Conservation (phyloP, 2,329 filamentous ascomycete genomes). For the Penicillium hordei region DNA sequence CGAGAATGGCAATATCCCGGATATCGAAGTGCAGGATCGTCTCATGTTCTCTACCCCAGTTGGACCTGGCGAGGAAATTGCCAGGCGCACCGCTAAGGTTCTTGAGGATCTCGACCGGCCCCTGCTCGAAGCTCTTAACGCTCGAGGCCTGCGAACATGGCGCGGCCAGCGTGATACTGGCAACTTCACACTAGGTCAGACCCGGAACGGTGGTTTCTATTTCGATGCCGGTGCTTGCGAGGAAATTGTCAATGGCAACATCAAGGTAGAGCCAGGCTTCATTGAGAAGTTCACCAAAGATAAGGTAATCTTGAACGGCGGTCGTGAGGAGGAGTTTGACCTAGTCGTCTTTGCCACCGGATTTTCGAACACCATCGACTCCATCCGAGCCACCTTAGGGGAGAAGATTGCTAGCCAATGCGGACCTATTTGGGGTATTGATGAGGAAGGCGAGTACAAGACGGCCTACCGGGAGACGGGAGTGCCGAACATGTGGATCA, state of each 20-base stretch:
- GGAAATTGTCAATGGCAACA: slow-evolving; percentile 30
- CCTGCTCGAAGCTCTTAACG: slow-evolving; percentile 25
- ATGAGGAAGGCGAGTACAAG: slow-evolving; percentile 31
- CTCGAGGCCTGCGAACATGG: slow-evolving; percentile 33
- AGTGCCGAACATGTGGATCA: slow-evolving; percentile 40
- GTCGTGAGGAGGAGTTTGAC: slow-evolving; percentile 36
- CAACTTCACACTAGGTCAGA: slow-evolving; percentile 28
- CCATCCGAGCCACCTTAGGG: slow-evolving; percentile 26
- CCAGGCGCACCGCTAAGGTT: slow-evolving; percentile 20
- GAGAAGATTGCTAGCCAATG: slow-evolving; percentile 25
- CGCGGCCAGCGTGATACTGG: slow-evolving; percentile 40
- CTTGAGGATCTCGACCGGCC: slow-evolving; percentile 26
- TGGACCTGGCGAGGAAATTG: slow-evolving; percentile 21
- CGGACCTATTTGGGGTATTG: slow-evolving; percentile 30
- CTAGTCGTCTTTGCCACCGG: slow-evolving; percentile 32
- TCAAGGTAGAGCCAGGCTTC: slow-evolving; percentile 26
- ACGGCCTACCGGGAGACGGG: slow-evolving; percentile 36
- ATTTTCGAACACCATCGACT: slow-evolving; percentile 28
- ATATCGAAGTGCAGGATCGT: slow-evolving; percentile 8
- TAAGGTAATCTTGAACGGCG: slow-evolving; percentile 35
- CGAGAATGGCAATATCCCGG: slow-evolving; percentile 12
- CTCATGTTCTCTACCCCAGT: slow-evolving; percentile 15
- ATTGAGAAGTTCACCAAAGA: slow-evolving; percentile 32
- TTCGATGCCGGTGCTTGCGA: slow-evolving; percentile 35
- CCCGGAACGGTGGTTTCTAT: slow-evolving; percentile 35